phyloP scores from a whole-genome alignment of 108 stramenopile genomes.

The Pseudonitzschia delicatissima region DNA sequence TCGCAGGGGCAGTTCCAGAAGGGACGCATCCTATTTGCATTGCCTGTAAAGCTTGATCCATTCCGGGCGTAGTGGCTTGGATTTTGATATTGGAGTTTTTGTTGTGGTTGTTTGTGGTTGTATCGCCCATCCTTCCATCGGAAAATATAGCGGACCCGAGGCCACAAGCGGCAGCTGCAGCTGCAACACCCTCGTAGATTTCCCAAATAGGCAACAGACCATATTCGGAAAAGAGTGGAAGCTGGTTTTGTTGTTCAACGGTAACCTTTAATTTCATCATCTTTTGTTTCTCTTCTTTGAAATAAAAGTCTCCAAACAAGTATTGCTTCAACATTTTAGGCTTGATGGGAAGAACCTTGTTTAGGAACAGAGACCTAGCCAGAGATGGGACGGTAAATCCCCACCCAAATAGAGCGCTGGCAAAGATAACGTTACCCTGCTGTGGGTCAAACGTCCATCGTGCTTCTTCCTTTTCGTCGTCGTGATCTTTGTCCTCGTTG shows the following conservation, averaged over 20 bases:
- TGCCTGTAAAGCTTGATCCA: slow-evolving; percentile 60
- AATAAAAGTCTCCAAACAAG: slow-evolving; percentile 80
- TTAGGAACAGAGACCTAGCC: slow-evolving; percentile 71
- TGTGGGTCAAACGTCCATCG: slow-evolving; percentile 92
- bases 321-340: slow-evolving; percentile 67
- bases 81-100: slow-evolving; percentile 44
- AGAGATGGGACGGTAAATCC: slow-evolving; percentile 85
- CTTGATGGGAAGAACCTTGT: slow-evolving; percentile 68
- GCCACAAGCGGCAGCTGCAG: slow-evolving; percentile 49
- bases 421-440: slow-evolving; percentile 95
- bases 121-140: slow-evolving; percentile 32
- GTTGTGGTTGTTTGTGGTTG: slow-evolving; percentile 11
- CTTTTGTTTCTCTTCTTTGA: slow-evolving; percentile 45
- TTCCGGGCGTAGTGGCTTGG: slow-evolving; percentile 59
- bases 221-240: slow-evolving; percentile 76
- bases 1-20: background rate
- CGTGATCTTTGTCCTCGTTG: slow-evolving; percentile 12
- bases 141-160: slow-evolving; percentile 50
- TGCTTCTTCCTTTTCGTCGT: slow-evolving; percentile 42
- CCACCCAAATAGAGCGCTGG: slow-evolving; percentile 93
- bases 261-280: slow-evolving; percentile 74
- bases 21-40: slow-evolving; percentile 52
- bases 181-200: slow-evolving; percentile 67
- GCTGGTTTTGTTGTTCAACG: slow-evolving; percentile 3
- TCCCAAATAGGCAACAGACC: slow-evolving; percentile 78